These are phyloP conservation scores for Helichrysum umbraculigerum DNA, from an alignment of 129 eudicot genomes.

Conservation along the genomic window DNA sequence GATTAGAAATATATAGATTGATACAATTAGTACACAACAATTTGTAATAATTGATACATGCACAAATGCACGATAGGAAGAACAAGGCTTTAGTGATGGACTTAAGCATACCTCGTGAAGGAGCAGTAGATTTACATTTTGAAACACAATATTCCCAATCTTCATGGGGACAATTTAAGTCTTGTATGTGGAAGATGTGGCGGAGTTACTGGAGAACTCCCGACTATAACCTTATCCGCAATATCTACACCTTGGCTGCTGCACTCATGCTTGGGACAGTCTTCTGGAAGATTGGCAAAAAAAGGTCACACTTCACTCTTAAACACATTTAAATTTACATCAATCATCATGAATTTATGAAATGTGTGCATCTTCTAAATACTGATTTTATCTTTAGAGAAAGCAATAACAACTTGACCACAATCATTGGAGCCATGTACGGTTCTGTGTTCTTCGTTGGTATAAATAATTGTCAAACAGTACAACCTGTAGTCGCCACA, in stretches of 20 bases:
- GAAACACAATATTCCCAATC: slow-evolving; percentile 58
- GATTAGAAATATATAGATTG: neutral
- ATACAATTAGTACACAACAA: neutral
- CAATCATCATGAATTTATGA: neutral
- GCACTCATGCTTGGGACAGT: slow-evolving; percentile 70
- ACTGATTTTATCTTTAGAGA: slow-evolving; percentile 29
- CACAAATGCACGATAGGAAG: slow-evolving; percentile 4
- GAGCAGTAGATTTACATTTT: slow-evolving; percentile 55
- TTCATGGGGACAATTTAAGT: slow-evolving; percentile 65
- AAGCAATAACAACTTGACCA: slow-evolving; percentile 40
- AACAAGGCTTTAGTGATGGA: slow-evolving; percentile 64
- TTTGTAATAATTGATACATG: neutral
- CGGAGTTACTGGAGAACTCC: slow-evolving; percentile 90
- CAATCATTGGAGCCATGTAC: slow-evolving; percentile 58
- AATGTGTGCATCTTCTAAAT: neutral
- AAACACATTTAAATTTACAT: neutral
- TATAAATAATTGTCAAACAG: slow-evolving; percentile 49
- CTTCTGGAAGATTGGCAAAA: slow-evolving; percentile 68
- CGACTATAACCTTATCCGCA: slow-evolving; percentile 72
- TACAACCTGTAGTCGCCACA: slow-evolving; percentile 59
- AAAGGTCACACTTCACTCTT: slow-evolving; percentile 35
- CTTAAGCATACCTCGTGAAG: slow-evolving; percentile 53
- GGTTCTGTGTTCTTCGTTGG: slow-evolving; percentile 57
- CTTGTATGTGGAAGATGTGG: slow-evolving; percentile 83
- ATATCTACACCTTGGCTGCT: slow-evolving; percentile 53